Conservation (phyloP, 2,329 filamentous ascomycete genomes). For the Lachnellula subtilissima region DNA sequence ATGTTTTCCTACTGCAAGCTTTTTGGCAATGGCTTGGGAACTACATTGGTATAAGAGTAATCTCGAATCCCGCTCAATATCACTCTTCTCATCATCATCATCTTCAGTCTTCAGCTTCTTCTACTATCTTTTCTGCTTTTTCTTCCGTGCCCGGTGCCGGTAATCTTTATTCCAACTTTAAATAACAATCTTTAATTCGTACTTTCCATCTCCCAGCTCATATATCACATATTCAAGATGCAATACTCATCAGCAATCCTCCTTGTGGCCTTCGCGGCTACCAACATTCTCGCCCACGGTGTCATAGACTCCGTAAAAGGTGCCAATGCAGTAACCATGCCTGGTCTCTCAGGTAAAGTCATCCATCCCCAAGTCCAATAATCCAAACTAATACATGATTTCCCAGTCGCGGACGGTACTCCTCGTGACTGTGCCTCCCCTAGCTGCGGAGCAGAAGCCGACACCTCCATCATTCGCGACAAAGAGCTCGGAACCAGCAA, state of each 20-base stretch:
- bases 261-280: constrained; percentile 39
- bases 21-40: constrained; percentile 11
- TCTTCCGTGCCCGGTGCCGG: constrained; percentile 26
- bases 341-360: constrained; percentile 47
- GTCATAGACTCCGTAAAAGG: constrained; percentile 52
- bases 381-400: constrained; percentile 12
- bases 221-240: constrained; percentile 36
- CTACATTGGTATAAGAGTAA: constrained; percentile 23
- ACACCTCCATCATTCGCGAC: constrained; percentile 65
- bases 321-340: constrained; percentile 57
- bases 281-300: constrained; percentile 52
- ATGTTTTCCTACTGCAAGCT: constrained; percentile 22
- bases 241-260: constrained; percentile 43
- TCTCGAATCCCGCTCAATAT: constrained; percentile 13
- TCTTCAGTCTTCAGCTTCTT: constrained; percentile 21
- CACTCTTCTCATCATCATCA: constrained; percentile 26
- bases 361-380: constrained; percentile 10
- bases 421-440: constrained; percentile 62
- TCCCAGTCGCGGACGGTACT: constrained; percentile 56
- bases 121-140: constrained; percentile 20
- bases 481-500: constrained; percentile 50
- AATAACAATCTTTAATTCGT: constrained; percentile 9
- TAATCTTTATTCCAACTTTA: constrained; percentile 14
- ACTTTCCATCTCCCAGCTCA: constrained; percentile 6
- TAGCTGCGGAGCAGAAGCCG: constrained; percentile 59